Evolutionary conservation across 2,329 filamentous ascomycete genomes (phyloP).

Genomic region (Cercospora zeae-maydis): DNA sequence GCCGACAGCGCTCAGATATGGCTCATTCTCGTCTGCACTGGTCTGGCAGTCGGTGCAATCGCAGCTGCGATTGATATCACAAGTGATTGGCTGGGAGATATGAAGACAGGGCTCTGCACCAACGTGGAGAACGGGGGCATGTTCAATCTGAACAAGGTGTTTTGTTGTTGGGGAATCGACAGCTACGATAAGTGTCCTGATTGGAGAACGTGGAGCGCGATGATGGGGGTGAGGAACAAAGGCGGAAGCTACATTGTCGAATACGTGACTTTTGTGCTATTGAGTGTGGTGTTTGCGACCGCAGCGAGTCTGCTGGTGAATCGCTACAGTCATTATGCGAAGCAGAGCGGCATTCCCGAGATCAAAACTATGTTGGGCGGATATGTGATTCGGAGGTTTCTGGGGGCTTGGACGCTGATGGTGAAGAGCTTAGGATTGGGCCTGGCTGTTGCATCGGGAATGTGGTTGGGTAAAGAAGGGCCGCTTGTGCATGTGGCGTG

Average conservation of each 20-base stretch:
- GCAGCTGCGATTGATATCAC: slow-evolving; percentile 87
- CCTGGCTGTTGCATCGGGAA: slow-evolving; percentile 84
- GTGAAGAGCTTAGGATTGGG: slow-evolving; percentile 89
- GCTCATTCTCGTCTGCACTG: slow-evolving; percentile 81
- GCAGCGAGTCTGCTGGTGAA: slow-evolving; percentile 76
- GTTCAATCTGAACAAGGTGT: slow-evolving; percentile 87
- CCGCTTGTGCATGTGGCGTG: slow-evolving; percentile 94
- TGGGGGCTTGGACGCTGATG: slow-evolving; percentile 81
- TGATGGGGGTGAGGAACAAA: slow-evolving; percentile 62
- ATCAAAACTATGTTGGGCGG: slow-evolving; percentile 95
- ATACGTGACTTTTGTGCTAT: slow-evolving; percentile 81
- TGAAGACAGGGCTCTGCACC: slow-evolving; percentile 86
- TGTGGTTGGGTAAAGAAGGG: slow-evolving; percentile 97
- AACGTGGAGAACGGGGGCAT: slow-evolving; percentile 68
- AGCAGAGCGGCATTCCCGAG: slow-evolving; percentile 93
- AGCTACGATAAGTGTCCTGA: slow-evolving; percentile 73
- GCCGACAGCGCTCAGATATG: slow-evolving; percentile 88
- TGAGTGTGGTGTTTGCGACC: slow-evolving; percentile 80
- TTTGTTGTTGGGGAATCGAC: slow-evolving; percentile 92
- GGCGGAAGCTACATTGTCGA: slow-evolving; percentile 77
- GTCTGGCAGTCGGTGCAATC: slow-evolving; percentile 75
- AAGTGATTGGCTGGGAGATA: slow-evolving; percentile 87
- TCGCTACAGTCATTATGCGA: slow-evolving; percentile 81
- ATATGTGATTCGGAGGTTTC: slow-evolving; percentile 83
- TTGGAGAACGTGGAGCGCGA: slow-evolving; percentile 81